These are phyloP conservation scores for Hypoxylon sp. DNA, from an alignment of 2,329 filamentous ascomycete species.

Conservation along the genomic window DNA sequence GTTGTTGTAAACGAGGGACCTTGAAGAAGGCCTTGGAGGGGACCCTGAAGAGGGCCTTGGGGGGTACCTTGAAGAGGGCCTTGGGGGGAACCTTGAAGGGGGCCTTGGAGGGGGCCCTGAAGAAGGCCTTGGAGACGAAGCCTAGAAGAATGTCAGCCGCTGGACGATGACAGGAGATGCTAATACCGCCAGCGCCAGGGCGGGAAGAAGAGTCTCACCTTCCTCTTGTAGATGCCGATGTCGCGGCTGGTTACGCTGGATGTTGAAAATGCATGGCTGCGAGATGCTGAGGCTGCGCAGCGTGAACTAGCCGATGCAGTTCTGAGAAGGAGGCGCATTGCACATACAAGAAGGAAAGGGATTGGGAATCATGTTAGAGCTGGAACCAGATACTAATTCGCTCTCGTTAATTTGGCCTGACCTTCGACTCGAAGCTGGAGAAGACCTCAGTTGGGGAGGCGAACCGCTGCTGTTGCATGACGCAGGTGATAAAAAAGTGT, in stretches of 20 bases:
- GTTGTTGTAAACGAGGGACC: too few relatives aligned
- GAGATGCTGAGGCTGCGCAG: constrained; percentile 25
- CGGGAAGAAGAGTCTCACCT: too few relatives aligned
- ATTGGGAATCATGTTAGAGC: constrained; percentile 39
- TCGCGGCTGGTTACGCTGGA: constrained; percentile 16
- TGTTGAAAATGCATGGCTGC: constrained; percentile 41
- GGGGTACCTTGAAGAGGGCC: too few relatives aligned
- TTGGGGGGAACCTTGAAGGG: too few relatives aligned
- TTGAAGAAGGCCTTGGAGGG: too few relatives aligned
- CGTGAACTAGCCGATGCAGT: constrained; percentile 38
- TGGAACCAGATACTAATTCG: too few relatives aligned
- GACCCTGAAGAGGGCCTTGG: background rate
- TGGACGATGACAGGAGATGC: too few relatives aligned
- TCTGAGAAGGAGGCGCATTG: constrained; percentile 43
- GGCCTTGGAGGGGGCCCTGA: too few relatives aligned
- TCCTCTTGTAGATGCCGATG: too few relatives aligned
- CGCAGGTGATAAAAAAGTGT: background rate
- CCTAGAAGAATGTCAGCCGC: too few relatives aligned
- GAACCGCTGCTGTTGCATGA: constrained; percentile 6
- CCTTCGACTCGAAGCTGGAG: constrained; percentile 1
- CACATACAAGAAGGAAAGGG: constrained; percentile 19
- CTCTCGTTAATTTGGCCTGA: background rate
- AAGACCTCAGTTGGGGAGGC: constrained; percentile 11
- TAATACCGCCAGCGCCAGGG: too few relatives aligned
- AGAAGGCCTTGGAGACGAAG: too few relatives aligned